Evolutionary conservation across 306 rosid species (phyloP).

Genomic region (Gleditsia sinensis): DNA sequence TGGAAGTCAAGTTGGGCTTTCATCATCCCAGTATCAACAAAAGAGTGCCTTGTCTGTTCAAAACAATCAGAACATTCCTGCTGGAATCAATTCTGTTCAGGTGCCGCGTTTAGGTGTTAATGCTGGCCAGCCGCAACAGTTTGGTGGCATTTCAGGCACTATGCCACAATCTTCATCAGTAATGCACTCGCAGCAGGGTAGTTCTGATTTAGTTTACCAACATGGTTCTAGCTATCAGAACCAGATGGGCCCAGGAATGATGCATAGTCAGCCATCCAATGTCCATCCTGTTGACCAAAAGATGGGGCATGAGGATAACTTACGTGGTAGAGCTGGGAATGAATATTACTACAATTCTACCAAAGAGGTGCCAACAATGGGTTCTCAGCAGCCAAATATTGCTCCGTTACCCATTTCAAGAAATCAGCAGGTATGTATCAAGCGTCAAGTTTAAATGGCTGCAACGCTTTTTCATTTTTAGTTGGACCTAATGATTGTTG

Average conservation of each 20-base stretch:
- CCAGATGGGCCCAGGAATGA: conserved; percentile 66
- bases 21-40: conserved; percentile 79
- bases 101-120: conserved; percentile 58
- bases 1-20: conserved; percentile 70
- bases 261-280: conserved; percentile 70
- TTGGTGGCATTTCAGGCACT: conserved; percentile 51
- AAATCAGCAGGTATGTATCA: conserved; percentile 65
- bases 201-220: conserved; percentile 63
- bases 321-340: conserved; percentile 63
- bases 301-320: conserved; percentile 59
- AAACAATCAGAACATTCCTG: conserved; percentile 54
- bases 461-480: not conserved
- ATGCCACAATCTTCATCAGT: conserved; percentile 62
- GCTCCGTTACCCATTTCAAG: conserved; percentile 68
- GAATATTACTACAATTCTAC: conserved; percentile 65
- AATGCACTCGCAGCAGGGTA: conserved; percentile 63
- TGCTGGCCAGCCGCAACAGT: conserved; percentile 66
- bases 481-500: not conserved
- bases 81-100: conserved; percentile 56
- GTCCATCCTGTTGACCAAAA: conserved; percentile 57
- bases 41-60: conserved; percentile 56
- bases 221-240: conserved; percentile 69
- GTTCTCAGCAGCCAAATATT: conserved; percentile 76
- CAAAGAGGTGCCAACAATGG: conserved; percentile 57
- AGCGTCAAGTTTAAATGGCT: not conserved